phyloP scores from a whole-genome alignment of 129 eudicot genomes.

The Chrysanthemum lavandulifolium region DNA sequence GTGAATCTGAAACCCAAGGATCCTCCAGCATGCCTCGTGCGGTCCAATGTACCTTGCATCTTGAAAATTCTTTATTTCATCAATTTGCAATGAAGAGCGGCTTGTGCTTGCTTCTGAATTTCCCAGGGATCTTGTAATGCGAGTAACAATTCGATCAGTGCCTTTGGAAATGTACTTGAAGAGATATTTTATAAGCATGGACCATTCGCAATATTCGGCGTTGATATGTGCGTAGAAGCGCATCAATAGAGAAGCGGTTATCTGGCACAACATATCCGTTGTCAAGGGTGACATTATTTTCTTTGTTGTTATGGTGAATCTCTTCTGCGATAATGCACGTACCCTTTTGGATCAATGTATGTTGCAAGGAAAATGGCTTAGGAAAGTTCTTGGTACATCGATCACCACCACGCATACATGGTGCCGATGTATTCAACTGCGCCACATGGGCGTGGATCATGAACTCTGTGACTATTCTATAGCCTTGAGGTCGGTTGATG shows the following conservation, averaged over 20 bases:
- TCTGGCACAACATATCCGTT: not conserved
- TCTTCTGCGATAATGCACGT: not conserved
- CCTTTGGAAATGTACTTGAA: conserved; percentile 4
- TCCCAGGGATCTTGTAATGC: too few relatives aligned
- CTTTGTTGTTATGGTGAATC: not conserved
- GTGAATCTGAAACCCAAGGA: not conserved
- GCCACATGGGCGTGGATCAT: conserved; percentile 20
- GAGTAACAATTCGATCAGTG: not conserved
- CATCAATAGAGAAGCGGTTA: not conserved
- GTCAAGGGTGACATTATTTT: not conserved
- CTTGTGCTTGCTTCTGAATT: too few relatives aligned
- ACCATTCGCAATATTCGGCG: not conserved
- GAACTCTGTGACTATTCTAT: not conserved
- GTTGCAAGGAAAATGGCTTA: not conserved
- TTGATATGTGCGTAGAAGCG: not conserved
- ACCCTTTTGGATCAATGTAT: not conserved
- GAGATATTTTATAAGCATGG: not conserved
- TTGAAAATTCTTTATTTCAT: not conserved
- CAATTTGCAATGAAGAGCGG: not conserved
- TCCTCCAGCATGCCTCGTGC: not conserved
- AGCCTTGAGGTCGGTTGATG: not conserved
- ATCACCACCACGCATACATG: conserved; percentile 5
- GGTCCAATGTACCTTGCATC: not conserved
- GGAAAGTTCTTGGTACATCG: not conserved
- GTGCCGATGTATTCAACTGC: not conserved